phyloP scores from a whole-genome alignment of 306 rosid genomes.

The Cucurbita ficifolia region DNA sequence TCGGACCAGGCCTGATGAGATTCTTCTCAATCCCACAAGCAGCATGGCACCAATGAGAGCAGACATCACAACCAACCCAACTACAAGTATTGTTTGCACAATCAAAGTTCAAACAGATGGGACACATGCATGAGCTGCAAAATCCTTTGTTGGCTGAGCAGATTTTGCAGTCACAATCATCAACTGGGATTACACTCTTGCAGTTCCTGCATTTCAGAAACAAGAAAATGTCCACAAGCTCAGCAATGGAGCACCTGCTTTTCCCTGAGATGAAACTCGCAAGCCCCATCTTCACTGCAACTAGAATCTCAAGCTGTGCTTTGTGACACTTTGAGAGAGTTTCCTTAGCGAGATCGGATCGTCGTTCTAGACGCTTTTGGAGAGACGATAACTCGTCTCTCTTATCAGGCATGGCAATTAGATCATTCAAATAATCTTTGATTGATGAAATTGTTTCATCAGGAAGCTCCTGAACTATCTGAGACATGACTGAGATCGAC shows the following conservation, averaged over 20 bases:
- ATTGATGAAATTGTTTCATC: slow-evolving; percentile 39
- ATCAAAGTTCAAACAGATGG: slow-evolving; percentile 86
- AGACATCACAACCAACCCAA: slow-evolving; percentile 97
- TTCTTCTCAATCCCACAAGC: slow-evolving; percentile 75
- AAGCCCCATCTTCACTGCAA: slow-evolving; percentile 69
- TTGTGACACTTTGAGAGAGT: slow-evolving; percentile 61
- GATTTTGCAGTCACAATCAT: slow-evolving; percentile 93
- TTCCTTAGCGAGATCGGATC: slow-evolving; percentile 79
- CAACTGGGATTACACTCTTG: slow-evolving; percentile 65
- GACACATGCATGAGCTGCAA: slow-evolving; percentile 94
- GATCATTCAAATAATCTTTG: slow-evolving; percentile 50
- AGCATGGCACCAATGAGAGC: slow-evolving; percentile 99
- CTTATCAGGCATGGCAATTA: slow-evolving; percentile 56
- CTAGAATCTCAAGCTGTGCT: slow-evolving; percentile 52
- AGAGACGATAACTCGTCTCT: slow-evolving; percentile 59
- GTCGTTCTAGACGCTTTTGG: slow-evolving; percentile 48
- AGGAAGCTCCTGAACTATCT: slow-evolving; percentile 54
- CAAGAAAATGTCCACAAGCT: slow-evolving; percentile 74
- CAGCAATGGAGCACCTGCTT: slow-evolving; percentile 22
- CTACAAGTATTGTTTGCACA: slow-evolving; percentile 88
- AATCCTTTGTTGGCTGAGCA: slow-evolving; percentile 76
- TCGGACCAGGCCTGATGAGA: slow-evolving; percentile 78
- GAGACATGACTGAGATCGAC: slow-evolving; percentile 39
- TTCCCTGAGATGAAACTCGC: slow-evolving; percentile 51
- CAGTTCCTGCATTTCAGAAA: slow-evolving; percentile 67